phyloP scores from a whole-genome alignment of 2,329 filamentous ascomycete genomes.

The Onygena corvina region DNA sequence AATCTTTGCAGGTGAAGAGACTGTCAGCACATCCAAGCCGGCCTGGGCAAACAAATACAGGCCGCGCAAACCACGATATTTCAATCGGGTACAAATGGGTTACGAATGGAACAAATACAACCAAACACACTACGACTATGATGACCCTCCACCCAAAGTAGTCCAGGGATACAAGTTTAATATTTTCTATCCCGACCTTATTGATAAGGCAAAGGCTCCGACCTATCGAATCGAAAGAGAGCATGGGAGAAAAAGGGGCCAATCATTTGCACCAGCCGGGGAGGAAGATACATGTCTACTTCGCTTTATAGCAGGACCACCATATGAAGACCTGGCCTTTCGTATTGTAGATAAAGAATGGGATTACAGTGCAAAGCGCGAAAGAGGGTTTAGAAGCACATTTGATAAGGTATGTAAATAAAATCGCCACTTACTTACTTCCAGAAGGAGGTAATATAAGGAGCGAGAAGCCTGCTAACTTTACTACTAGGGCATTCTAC shows the following conservation, averaged over 20 bases:
- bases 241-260: constrained; percentile 73
- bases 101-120: constrained; percentile 99
- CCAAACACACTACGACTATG: constrained; percentile 97
- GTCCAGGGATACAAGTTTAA: constrained; percentile 99
- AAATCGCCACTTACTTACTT: not conserved
- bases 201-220: constrained; percentile 86
- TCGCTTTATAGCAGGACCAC: constrained; percentile 84
- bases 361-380: constrained; percentile 94
- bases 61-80: constrained; percentile 87
- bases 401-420: constrained; percentile 77
- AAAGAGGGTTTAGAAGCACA: constrained; percentile 87
- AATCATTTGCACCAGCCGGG: constrained; percentile 84
- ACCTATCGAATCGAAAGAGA: constrained; percentile 95
- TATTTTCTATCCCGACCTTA: constrained; percentile 94
- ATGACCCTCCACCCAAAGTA: constrained; percentile 93
- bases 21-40: constrained; percentile 54
- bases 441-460: not conserved
- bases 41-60: constrained; percentile 76
- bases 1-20: constrained; percentile 83
- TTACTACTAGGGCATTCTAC: constrained; percentile 63
- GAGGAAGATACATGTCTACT: constrained; percentile 97
- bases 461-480: no score
- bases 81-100: constrained; percentile 96
- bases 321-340: constrained; percentile 94
- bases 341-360: constrained; percentile 96